Evolutionary conservation across 192 early-diverging fungal genomes (phyloP).

Genomic region (Podila epigama): DNA sequence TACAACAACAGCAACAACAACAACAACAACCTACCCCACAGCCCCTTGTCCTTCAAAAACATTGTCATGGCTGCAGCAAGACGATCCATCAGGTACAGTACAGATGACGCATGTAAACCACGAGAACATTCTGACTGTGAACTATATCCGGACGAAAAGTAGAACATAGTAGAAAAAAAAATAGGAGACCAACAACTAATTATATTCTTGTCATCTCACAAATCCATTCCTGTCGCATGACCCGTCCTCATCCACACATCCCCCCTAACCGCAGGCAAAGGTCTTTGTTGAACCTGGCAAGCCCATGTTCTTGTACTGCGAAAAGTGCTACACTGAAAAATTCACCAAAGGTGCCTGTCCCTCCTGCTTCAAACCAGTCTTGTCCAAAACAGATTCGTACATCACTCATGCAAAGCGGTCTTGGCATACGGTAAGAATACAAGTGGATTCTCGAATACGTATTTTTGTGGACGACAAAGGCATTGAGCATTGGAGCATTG

Average conservation of each 20-base stretch:
- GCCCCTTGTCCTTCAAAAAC: slow-evolving; percentile 37
- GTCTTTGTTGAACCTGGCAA: slow-evolving; percentile 44
- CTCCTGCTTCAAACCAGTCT: slow-evolving; percentile 46
- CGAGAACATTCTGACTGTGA: neutral
- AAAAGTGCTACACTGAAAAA: slow-evolving; percentile 47
- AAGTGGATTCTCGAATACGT: no score
- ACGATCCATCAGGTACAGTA: slow-evolving; percentile 23
- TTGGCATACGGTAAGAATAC: slow-evolving; percentile 37
- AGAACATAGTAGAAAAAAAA: neutral
- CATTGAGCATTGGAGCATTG: no score
- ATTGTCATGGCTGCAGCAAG: slow-evolving; percentile 31
- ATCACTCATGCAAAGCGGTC: slow-evolving; percentile 37
- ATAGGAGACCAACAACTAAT: neutral
- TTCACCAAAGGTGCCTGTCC: slow-evolving; percentile 45
- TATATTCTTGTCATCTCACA: neutral
- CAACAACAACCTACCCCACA: slow-evolving; percentile 8
- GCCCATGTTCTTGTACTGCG: slow-evolving; percentile 36
- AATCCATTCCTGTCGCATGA: neutral
- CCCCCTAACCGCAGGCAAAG: slow-evolving; percentile 7
- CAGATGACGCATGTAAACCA: neutral
- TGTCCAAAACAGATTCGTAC: slow-evolving; percentile 35
- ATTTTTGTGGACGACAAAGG: no score
- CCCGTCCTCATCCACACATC: neutral
- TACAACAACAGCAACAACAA: neutral
- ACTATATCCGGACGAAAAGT: neutral